Conservation (phyloP, 1,284 basidiomycete species). For the Bondarzewia mesenterica region DNA sequence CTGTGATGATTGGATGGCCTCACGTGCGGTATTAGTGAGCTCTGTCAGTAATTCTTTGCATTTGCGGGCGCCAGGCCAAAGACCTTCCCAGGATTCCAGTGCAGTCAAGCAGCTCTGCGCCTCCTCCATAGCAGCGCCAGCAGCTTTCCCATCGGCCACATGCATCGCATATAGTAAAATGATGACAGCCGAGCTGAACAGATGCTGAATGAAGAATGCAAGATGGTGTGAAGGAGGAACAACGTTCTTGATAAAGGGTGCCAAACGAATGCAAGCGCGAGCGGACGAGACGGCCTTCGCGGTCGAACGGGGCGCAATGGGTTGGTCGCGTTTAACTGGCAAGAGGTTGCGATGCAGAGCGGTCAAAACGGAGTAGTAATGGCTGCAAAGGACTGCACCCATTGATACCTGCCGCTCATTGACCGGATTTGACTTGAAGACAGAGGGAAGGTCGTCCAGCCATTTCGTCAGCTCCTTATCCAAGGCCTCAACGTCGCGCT, state of each 20-base stretch:
- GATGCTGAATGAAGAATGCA: constrained; percentile 85
- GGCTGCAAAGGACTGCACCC: constrained; percentile 82
- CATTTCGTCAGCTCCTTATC: constrained; percentile 72
- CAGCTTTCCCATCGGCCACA: constrained; percentile 58
- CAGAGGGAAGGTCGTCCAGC: constrained; percentile 68
- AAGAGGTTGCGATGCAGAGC: constrained; percentile 87
- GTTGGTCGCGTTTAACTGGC: constrained; percentile 62
- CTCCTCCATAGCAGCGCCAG: constrained; percentile 72
- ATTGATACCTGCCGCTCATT: constrained; percentile 77
- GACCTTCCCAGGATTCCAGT: constrained; percentile 76
- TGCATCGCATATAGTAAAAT: constrained; percentile 85
- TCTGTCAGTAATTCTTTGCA: constrained; percentile 73
- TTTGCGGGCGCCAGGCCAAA: constrained; percentile 84
- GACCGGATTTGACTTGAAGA: constrained; percentile 63
- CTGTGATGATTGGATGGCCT: constrained; percentile 43
- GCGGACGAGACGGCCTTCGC: constrained; percentile 74
- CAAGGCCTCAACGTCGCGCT: constrained; percentile 67
- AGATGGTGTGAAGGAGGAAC: constrained; percentile 85
- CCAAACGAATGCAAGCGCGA: constrained; percentile 75
- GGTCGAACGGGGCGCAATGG: constrained; percentile 56
- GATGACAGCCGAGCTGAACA: constrained; percentile 87
- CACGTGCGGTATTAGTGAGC: constrained; percentile 56
- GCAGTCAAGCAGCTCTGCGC: constrained; percentile 67
- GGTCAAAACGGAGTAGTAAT: constrained; percentile 83
- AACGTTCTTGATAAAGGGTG: constrained; percentile 77